Evolutionary conservation across 768 basidiomycete species (phyloP).

Genomic region (Naematelia aurantialba): DNA sequence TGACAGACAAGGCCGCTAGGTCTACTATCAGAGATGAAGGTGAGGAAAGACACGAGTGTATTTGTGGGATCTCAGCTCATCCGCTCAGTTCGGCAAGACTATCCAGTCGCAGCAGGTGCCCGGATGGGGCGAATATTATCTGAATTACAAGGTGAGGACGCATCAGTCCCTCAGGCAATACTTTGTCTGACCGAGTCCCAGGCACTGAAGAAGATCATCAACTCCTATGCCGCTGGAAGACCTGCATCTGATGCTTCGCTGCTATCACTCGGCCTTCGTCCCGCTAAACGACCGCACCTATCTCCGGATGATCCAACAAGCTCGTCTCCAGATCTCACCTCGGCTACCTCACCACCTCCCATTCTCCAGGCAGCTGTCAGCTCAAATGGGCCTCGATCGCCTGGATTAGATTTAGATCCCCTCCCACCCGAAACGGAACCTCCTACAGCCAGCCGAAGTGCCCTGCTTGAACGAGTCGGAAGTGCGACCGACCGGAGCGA

Average conservation of each 20-base stretch:
- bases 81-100: slow-evolving; percentile 85
- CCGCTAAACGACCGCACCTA: slow-evolving; percentile 56
- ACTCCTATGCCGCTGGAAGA: slow-evolving; percentile 82
- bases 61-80: not conserved
- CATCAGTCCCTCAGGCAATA: not conserved
- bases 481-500: slow-evolving; percentile 70
- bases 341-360: slow-evolving; percentile 1
- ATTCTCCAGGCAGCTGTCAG: not conserved
- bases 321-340: slow-evolving; percentile 7
- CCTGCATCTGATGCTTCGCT: slow-evolving; percentile 87
- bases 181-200: slow-evolving; percentile 2
- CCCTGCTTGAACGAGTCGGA: slow-evolving; percentile 47
- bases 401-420: slow-evolving; percentile 35
- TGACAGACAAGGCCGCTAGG: no score
- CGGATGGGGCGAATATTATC: slow-evolving; percentile 91
- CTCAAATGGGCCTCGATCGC: not conserved
- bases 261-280: slow-evolving; percentile 75
- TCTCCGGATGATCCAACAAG: slow-evolving; percentile 20
- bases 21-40: not conserved
- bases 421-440: slow-evolving; percentile 45
- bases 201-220: slow-evolving; percentile 69
- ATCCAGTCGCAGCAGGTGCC: slow-evolving; percentile 94
- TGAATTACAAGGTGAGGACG: slow-evolving; percentile 79
- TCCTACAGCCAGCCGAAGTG: slow-evolving; percentile 27
- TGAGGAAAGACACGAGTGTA: not conserved